A percentile compares a stretch with the other conserved stretches of the same genome.
Evolutionary conservation across 176 grass and related monocot species (phyloP).

Genomic region (Lolium perenne): DNA sequence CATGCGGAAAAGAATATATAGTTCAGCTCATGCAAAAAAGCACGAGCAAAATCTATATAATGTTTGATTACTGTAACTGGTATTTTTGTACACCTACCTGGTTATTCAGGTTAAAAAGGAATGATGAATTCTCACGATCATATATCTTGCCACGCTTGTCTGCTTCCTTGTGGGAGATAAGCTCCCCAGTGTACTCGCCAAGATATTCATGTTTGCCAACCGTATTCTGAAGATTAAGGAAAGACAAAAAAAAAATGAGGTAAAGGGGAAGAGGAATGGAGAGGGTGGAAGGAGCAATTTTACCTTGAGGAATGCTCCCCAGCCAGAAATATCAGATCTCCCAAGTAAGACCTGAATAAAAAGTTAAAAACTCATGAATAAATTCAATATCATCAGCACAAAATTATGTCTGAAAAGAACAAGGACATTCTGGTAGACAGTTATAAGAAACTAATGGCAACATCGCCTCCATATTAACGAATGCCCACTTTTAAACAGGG

Average conservation of each 20-base stretch:
- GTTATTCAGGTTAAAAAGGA: conserved; percentile 98
- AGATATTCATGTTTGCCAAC: conserved; percentile 97
- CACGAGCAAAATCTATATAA: not conserved
- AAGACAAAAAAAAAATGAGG: conserved; percentile 26
- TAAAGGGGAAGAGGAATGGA: not conserved
- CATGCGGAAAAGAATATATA: not conserved
- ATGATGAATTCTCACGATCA: conserved; percentile 92
- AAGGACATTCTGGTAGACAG: conserved; percentile 6
- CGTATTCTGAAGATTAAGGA: conserved; percentile 68
- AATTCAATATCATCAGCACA: not conserved
- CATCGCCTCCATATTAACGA: not conserved
- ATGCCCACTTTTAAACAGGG: not conserved
- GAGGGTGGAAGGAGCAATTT: conserved; percentile 9
- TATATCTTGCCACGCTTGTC: conserved; percentile 98
- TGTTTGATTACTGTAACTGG: not conserved
- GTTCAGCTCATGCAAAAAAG: not conserved
- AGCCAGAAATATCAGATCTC: conserved; percentile 91
- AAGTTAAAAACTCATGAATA: not conserved
- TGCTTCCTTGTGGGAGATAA: conserved; percentile 95
- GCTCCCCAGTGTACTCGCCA: conserved; percentile 95
- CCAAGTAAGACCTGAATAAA: conserved; percentile 85
- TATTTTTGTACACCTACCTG: conserved; percentile 56
- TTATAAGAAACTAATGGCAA: conserved; percentile 16
- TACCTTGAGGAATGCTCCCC: conserved; percentile 99
- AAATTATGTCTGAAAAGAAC: conserved; percentile 8